Evolutionary conservation across 305 asterid genomes (phyloP), one percentile per base, ranked within the genome.

Genomic region (Solanum aculeatissimum): DNA sequence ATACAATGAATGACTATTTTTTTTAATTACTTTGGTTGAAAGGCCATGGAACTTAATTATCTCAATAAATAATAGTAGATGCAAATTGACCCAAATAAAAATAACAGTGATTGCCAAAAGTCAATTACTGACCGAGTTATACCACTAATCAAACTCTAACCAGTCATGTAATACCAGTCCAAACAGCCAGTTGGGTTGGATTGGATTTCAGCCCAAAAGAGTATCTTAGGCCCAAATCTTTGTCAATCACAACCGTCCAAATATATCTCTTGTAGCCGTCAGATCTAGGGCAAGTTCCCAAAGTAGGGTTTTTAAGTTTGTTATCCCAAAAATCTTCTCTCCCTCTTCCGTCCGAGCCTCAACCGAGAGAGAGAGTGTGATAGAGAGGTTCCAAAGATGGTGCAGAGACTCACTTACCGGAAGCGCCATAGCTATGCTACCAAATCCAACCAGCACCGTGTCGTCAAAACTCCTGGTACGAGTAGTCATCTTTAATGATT

Each of bases 351-450:
- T 51, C 42, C 19, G 29, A 51, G 27, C 45, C 82, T 49, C 38
- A 9, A 75, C 10, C 10, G 65, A 77, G 43, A 47, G 4, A 13
- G 38, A 25, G 9, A 45, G 27, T 0, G 40, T 13, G 27, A 4
- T 29, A 69, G 60, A 51, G 43, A 9, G 62, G 81, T 25, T 29
- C 42, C 10, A 5, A 85, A 88, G 83, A 89, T 91, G 94, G 94
- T 89, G 86, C 94, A 91, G 86, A 85, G 94, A 74, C 88, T 91
- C 45, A 90, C 93, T 0, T 91, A 91, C 87, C 85, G 94, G 83
- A 85, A 53, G 75, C 86, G 94, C 84, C 94, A 91, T 49, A 89
- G 94, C 90, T 91, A 90, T 89, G 94, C 94, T 82, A 91, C 94
- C n/a, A 91, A 90, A 84, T 91, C 94, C 85, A 91, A 91, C 49